A percentile compares a stretch with the other conserved stretches of the same genome.
Evolutionary conservation across 495 filamentous ascomycete species (phyloP).

Genomic region (Penicillium cataractarum): DNA sequence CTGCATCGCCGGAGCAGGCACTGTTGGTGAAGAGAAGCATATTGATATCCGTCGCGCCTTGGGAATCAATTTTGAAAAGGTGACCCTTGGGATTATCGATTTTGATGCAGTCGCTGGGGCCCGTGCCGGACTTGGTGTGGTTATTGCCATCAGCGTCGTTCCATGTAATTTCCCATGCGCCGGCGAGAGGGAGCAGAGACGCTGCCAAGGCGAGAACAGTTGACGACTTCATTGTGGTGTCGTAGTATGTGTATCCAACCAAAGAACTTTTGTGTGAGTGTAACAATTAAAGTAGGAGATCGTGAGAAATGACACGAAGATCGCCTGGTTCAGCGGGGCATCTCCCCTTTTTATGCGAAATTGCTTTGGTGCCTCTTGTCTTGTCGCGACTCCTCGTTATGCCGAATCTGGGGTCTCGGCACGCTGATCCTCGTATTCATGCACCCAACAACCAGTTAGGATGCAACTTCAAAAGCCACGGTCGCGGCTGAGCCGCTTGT

Average conservation of each 20-base stretch:
- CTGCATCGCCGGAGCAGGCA: constrained; percentile 19
- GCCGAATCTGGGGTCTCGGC: constrained; percentile 11
- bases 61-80: constrained; percentile 21
- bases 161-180: constrained; percentile 31
- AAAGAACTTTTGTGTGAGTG: background rate
- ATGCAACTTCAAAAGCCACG: background rate
- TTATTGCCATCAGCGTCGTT: constrained; percentile 14
- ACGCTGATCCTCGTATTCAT: constrained; percentile 21
- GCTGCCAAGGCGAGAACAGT: constrained; percentile 12
- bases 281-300: background rate
- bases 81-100: constrained; percentile 25
- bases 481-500: background rate
- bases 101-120: constrained; percentile 24
- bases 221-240: constrained; percentile 23
- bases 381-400: background rate
- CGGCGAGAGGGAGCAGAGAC: constrained; percentile 15
- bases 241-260: background rate
- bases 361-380: background rate
- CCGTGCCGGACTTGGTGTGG: constrained; percentile 16
- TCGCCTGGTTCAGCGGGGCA: background rate
- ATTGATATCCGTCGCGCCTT: constrained; percentile 27
- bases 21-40: constrained; percentile 27
- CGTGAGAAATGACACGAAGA: background rate
- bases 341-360: background rate
- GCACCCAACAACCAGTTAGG: constrained; percentile 5